These are phyloP conservation scores for Penstemon barbatus DNA, from an alignment of 257 asterid genomes.

Conservation along the genomic window DNA sequence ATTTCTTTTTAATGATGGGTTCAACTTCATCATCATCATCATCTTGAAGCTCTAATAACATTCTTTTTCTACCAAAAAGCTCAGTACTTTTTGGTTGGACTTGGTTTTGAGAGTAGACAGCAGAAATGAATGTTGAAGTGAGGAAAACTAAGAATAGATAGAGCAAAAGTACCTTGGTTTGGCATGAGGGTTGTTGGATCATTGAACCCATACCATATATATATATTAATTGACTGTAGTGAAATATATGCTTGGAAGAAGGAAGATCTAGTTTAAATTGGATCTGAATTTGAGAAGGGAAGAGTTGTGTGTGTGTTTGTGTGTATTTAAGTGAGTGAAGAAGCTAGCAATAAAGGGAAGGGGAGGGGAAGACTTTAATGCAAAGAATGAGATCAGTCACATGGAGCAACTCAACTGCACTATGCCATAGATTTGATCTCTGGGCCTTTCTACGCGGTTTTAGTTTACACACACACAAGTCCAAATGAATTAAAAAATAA, in stretches of 20 bases:
- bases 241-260: conserved; percentile 32
- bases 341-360: background rate
- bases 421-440: background rate
- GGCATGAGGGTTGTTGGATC: conserved; percentile 19
- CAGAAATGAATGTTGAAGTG: conserved; percentile 45
- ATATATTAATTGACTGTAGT: conserved; percentile 23
- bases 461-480: conserved; percentile 6
- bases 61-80: conserved; percentile 33
- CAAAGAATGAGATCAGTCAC: background rate
- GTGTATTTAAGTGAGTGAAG: background rate
- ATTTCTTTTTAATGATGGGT: conserved; percentile 45
- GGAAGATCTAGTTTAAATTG: conserved; percentile 12
- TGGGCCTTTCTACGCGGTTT: conserved; percentile 13
- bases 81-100: conserved; percentile 16
- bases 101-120: conserved; percentile 21
- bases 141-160: conserved; percentile 43
- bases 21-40: conserved; percentile 32
- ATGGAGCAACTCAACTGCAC: conserved; percentile 6
- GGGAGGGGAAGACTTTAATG: background rate
- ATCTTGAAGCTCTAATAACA: conserved; percentile 40
- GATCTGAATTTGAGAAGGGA: conserved; percentile 28
- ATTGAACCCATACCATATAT: conserved; percentile 54
- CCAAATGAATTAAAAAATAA: background rate
- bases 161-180: conserved; percentile 43
- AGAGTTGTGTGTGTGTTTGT: background rate